Evolutionary conservation across 1,284 basidiomycete species (phyloP).

Genomic region (Fomitopsis pinicola): DNA sequence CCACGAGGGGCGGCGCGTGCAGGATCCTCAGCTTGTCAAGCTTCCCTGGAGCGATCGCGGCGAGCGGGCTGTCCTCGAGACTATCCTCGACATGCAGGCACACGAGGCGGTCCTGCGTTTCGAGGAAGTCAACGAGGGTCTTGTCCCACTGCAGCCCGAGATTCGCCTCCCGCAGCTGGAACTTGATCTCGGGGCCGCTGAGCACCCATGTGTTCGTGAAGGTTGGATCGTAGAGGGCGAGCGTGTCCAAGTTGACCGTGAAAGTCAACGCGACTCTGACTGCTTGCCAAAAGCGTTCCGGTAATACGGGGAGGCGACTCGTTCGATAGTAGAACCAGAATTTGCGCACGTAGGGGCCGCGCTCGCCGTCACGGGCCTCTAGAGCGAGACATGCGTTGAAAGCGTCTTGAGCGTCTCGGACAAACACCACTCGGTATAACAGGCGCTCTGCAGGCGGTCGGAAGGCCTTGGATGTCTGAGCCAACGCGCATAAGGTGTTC

Average conservation of each 20-base stretch:
- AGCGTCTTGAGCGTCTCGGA: conserved; percentile 19
- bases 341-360: conserved; percentile 25
- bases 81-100: conserved; percentile 16
- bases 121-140: conserved; percentile 25
- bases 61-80: conserved; percentile 14
- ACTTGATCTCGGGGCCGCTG: conserved; percentile 16
- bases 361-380: conserved; percentile 10
- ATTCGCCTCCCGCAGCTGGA: conserved; percentile 24
- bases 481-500: conserved; percentile 21
- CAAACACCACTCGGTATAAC: conserved; percentile 21
- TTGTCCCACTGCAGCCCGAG: conserved; percentile 26
- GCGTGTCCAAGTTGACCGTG: conserved; percentile 22
- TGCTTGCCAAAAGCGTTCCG: conserved; percentile 22
- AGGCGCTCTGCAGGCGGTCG: conserved; percentile 24
- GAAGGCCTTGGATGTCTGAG: conserved; percentile 21
- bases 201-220: conserved; percentile 24
- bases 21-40: conserved; percentile 21
- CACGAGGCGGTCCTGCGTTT: conserved; percentile 22
- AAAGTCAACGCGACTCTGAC: conserved; percentile 21
- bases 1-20: conserved; percentile 25
- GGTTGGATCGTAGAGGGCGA: conserved; percentile 22
- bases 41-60: conserved; percentile 11
- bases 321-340: conserved; percentile 22
- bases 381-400: conserved; percentile 20
- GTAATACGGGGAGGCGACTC: conserved; percentile 8